Conservation (phyloP, 768 basidiomycete species). For the Boletus sp. region DNA sequence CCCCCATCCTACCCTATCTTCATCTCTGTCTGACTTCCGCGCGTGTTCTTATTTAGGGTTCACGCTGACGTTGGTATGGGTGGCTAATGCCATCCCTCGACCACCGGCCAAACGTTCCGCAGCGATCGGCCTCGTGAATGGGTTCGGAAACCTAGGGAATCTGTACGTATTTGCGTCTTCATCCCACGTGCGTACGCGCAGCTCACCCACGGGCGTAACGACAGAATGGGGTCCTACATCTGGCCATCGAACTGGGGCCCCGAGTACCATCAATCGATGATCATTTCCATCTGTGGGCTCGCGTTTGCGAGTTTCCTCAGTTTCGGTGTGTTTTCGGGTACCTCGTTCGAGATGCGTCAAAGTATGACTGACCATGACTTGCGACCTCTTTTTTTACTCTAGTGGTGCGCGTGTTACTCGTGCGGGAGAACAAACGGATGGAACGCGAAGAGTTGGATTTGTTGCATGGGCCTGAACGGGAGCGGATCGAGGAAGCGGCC, state of each 20-base stretch:
- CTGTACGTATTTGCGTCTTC: conserved; percentile 39
- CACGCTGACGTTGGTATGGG: conserved; percentile 54
- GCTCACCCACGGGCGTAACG: neutral
- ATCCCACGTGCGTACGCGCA: neutral
- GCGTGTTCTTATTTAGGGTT: conserved; percentile 29
- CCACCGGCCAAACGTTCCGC: conserved; percentile 53
- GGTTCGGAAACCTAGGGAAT: conserved; percentile 56
- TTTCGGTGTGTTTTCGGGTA: conserved; percentile 24
- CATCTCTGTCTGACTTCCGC: neutral
- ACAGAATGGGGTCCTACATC: conserved; percentile 57
- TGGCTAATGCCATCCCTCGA: conserved; percentile 56
- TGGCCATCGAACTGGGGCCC: conserved; percentile 65
- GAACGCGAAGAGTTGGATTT: conserved; percentile 46
- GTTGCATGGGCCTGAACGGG: conserved; percentile 43
- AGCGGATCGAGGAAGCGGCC: conserved; percentile 57
- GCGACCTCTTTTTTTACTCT: neutral
- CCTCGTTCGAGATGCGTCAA: neutral
- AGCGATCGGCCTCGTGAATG: conserved; percentile 63
- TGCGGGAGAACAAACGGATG: conserved; percentile 49
- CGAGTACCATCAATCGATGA: conserved; percentile 60
- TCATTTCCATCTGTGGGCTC: conserved; percentile 41
- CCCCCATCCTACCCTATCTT: neutral
- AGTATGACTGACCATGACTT: neutral
- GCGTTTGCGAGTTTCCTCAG: conserved; percentile 32
- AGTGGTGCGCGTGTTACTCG: conserved; percentile 49